Base-by-base conservation (phyloP, 805 yeast genomes). In the Barnettozyma californica region DNA sequence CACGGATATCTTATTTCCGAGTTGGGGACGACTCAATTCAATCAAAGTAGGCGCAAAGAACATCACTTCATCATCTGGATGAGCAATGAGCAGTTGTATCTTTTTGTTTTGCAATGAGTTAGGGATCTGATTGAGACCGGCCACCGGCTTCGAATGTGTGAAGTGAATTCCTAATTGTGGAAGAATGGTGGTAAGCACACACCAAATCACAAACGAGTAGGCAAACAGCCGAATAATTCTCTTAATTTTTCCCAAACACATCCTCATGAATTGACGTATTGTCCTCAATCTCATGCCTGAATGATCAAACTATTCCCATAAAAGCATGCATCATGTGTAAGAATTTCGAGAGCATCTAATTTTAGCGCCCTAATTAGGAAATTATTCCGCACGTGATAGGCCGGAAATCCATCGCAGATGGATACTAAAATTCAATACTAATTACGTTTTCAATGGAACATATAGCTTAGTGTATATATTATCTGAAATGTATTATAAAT, bases 11-110 rank as follows among this genome's bases (percentile, higher is more conserved):
- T 60, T 54, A 58, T 84, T 84, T 46, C 70, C 62, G 55, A 77
- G 70, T 43, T 72, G 65, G 1, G 74, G 66, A 51, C 76, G 75
- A 9, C 73, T 54, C n/a, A 74, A 53, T 53, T 79, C 83, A 8
- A 77, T 64, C 29, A 90, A 54, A 0, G 91, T 72, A 0, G 99
- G 99, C 1, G 89, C 80, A 60, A 94, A 94, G 66, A 94, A 94
- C 99, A 94, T 94, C 45, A 89, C 91, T 67, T 94, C 99, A 65
- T 94, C 99, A 66, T 94, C 99, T 0, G 99, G 99, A 66, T 94
- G 99, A 0, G 96, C 97, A 37, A 90, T 83, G 11, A 92, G 68
- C 41, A 83, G 68, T 54, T 72, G 76, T 2, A 80, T 68, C 2
- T 47, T 43, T 26, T 23, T 38, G 18, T 38, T 38, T 19, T 38